phyloP scores from a whole-genome alignment of 768 basidiomycete species.

The Psilocybe azurescens region DNA sequence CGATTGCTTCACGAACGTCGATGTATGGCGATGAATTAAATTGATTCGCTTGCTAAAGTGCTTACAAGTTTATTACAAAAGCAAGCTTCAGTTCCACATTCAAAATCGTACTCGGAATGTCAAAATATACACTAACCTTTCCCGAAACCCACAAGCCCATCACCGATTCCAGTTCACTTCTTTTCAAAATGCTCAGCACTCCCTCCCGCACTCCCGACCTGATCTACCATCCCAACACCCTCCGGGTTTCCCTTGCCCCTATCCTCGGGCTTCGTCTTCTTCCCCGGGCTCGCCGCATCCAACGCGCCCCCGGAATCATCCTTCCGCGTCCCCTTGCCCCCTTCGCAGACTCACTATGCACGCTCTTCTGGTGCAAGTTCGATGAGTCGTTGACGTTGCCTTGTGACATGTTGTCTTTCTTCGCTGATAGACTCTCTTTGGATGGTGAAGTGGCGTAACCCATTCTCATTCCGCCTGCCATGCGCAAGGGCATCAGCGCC shows the following conservation, averaged over 20 bases:
- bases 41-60: too few relatives aligned
- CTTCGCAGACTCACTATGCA: conserved; percentile 21
- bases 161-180: neutral
- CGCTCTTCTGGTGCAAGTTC: conserved; percentile 23
- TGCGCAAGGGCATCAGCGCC: neutral
- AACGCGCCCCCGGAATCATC: conserved; percentile 15
- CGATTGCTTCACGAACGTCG: too few relatives aligned
- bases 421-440: neutral
- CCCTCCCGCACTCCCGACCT: conserved; percentile 27
- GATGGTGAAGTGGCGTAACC: neutral
- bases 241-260: conserved; percentile 27
- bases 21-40: too few relatives aligned
- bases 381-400: conserved; percentile 22
- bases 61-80: too few relatives aligned
- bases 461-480: neutral
- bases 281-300: conserved; percentile 23
- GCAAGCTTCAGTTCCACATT: too few relatives aligned
- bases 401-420: conserved; percentile 22
- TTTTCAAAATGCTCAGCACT: conserved; percentile 24
- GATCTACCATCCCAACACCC: conserved; percentile 29
- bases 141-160: too few relatives aligned
- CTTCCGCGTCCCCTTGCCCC: conserved; percentile 16
- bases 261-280: conserved; percentile 13
- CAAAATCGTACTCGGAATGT: neutral
- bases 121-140: neutral